Evolutionary conservation across 164 flowering plant species (phyloP), one percentile per base, ranked within the genome.

Genomic region (Annona cherimola): DNA sequence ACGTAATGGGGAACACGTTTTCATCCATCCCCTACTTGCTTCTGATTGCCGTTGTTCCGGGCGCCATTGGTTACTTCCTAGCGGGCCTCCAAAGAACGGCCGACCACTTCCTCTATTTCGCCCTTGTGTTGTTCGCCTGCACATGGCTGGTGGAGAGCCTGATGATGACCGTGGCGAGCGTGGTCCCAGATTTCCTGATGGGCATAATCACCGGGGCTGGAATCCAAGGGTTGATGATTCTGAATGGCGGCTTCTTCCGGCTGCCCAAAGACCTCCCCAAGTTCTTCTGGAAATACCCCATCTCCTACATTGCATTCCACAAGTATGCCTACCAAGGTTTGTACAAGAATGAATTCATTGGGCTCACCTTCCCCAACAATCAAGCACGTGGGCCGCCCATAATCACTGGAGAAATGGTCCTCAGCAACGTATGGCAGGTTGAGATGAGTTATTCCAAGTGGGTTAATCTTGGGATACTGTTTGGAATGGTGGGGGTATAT

Each of bases 121-220:
- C 69, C 0, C 63, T 82, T 3, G n/a, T 77, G 0, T 73, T 87
- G 0, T 81, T 86, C 62, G 67, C 61, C 0, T 76, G 85, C 70
- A 80, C 79, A 81, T 73, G 79, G 79, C 39, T 89, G 69, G 89
- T 86, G 1, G 91, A 89, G 77, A 84, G 94, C 87, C 70, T 86
- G 26, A 87, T 86, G 91, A 87, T 87, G 90, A 69, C 79, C 1
- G 87, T 89, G 0, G 91, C 94, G n/a, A 81, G 86, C 43, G 14
- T 89, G 3, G 88, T 89, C 19, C 94, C 94, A 0, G 73, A 86
- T 66, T 89, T 78, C 64, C 86, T 89, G 44, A 80, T 89, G 89
- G 89, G 93, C 4, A 79, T 89, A 20, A 84, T 84, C 5, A 75
- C 82, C 3, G 93, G 90, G 16, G 86, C 90, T 1, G 90, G 93